Base-by-base conservation (phyloP, 495 filamentous ascomycete species). In the Hyphodiscus hymeniophilus region DNA sequence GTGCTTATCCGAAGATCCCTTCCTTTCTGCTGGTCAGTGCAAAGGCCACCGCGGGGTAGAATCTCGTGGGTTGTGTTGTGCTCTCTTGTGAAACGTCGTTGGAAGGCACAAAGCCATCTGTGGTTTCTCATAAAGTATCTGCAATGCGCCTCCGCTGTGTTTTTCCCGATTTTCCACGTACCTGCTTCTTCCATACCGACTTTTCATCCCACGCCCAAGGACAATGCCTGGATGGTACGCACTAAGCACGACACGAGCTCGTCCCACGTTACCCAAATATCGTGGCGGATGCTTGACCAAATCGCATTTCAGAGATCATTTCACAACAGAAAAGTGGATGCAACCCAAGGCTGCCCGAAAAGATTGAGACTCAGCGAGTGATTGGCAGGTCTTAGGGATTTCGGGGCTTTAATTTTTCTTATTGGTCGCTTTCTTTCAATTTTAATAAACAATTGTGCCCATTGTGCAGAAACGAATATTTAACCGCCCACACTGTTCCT, bases 11-110 rank as follows among this genome's bases (percentile, higher is more conserved):
- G 49, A 45, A 35, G 50, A 57, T 49, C 44, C 44, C 32, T 52
- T 31, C 39, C 30, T 12, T 18, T 24, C 38, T 42, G 45, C 23
- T 45, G 47, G 52, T 33, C 45, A 22, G 10, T 18, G 24, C 38
- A 41, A 24, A 31, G 49, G 48, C 41, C 54, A 24, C 28, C 36
- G 54, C 45, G 54, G 54, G 54, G 54, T 47, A 52, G 40, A 22
- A 30, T 42, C 23, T 2, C n/a, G 23, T 2, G 6, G 3, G 6
- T 36, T 36, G 33, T 36, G 15, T n/a, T 4, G 15, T 11, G 18
- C 7, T 24, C 17, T n/a, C n/a, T n/a, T n/a, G 26, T 28, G 10
- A 4, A 28, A 28, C 34, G 20, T 38, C 34, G 30, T 13, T n/a
- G n/a, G 34, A 21, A 21, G 28, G 36, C 1, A 35, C 3, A 28